Base-by-base conservation (phyloP, 1,139 yeast species). In the Sugiyamaella neomexicana region DNA sequence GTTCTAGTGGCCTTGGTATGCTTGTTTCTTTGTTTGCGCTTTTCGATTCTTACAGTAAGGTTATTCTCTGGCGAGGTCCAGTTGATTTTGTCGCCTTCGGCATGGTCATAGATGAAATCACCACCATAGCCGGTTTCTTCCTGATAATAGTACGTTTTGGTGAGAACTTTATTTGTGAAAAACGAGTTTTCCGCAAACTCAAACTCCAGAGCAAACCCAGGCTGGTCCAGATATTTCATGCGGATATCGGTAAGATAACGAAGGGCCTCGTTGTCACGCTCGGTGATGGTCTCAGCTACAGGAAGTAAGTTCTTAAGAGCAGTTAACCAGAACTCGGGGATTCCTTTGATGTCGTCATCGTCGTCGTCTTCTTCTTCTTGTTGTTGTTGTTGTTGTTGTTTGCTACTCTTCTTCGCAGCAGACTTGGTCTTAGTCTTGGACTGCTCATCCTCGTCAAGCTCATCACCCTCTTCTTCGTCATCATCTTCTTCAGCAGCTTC, bases 1-100 rank as follows among this genome's bases (percentile, higher is more conserved):
- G 97, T 90, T 73, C 99, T 85, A 31, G 97, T 93, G 70, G 95
- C 97, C 74, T 90, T 90, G 58, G 99, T 93, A 72, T 87, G 90
- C 78, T 93, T 95, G 75, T 95, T 95, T 75, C 99, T 86, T 77
- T 93, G 99, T 75, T 93, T 93, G 75, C 97, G 86, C 80, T 90
- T 87, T 77, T 93, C 98, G 57, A 93, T 84, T 62, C 79, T 77
- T 58, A 91, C 83, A 36, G 99, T 93, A 54, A 89, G 90, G 70
- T 93, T 91, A 61, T 78, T 76, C 64, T 86, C 96, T 66, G 86
- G 83, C 55, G 85, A 80, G 61, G 75, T 77, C 99, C 99, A 93
- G 65, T 86, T 77, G 70, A 95, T 88, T 55, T 81, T 84, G 64
- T 83, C 80, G 52, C 99, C 99, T 68, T 89, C 95, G 7, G 99